phyloP scores from a whole-genome alignment of 1,284 basidiomycete species.

The Malassezia pachydermatis region DNA sequence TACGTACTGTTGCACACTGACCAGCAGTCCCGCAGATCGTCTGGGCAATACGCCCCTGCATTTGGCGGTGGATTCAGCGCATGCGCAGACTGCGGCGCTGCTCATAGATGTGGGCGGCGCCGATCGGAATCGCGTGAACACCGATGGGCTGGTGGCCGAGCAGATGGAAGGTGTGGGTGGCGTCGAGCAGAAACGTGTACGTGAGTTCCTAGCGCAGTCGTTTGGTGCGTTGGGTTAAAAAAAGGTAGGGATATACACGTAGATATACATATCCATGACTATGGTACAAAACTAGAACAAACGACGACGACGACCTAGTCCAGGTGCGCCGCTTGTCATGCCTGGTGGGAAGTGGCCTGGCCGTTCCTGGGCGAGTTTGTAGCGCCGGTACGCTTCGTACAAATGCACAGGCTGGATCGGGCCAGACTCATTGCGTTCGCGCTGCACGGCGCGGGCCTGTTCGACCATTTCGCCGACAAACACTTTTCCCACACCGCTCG shows the following conservation, averaged over 20 bases:
- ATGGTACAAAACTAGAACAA: constrained; percentile 37
- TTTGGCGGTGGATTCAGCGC: constrained; percentile 26
- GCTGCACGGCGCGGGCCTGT: constrained; percentile 67
- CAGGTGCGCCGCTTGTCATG: constrained; percentile 26
- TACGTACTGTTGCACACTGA: constrained; percentile 10
- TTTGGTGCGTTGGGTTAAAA: constrained; percentile 14
- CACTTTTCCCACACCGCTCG: constrained; percentile 77
- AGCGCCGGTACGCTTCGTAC: constrained; percentile 72
- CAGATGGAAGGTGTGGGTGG: constrained; percentile 28
- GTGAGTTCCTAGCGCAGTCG: constrained; percentile 8
- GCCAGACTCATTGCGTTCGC: constrained; percentile 61
- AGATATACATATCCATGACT: too few species aligned
- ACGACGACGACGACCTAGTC: constrained; percentile 31
- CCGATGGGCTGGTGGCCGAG: constrained; percentile 23
- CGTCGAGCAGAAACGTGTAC: constrained; percentile 19
- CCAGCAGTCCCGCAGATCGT: constrained; percentile 26
- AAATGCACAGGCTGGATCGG: constrained; percentile 75
- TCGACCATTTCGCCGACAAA: constrained; percentile 87
- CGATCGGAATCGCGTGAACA: constrained; percentile 23
- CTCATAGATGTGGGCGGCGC: constrained; percentile 25
- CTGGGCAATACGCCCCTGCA: constrained; percentile 31
- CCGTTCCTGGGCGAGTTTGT: constrained; percentile 62
- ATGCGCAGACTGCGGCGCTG: constrained; percentile 25
- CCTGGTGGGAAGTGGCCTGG: constrained; percentile 41
- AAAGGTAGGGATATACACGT: too few species aligned